Base-by-base conservation (phyloP, 176 grass and related monocot genomes). In the Carex pumila region DNA sequence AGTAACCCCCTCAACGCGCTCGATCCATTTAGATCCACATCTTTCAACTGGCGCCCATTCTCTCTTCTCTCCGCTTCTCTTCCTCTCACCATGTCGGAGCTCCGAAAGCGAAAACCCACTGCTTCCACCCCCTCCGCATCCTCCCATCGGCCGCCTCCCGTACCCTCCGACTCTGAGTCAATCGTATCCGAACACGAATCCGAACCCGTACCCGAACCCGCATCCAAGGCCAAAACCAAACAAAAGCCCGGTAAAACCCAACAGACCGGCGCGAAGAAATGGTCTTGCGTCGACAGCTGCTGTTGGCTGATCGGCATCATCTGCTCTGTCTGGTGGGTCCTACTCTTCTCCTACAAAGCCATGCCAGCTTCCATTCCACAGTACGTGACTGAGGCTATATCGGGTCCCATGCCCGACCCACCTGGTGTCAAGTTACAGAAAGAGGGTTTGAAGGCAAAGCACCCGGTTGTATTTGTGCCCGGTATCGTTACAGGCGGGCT, bases 311-410 rank as follows among this genome's bases (percentile, higher is more conserved):
- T 99, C 7, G 93, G 96, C 13, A 81, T 87, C 64, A 92, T 99
- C 57, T 93, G 92, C 88, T 94, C 84, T 3, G 83, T 81, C 12
- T 99, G 93, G 92, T 99, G 92, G 91, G 76, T 99, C 37, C 83
- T 99, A 25, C 88, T 99, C 57, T 95, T 99, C 69, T 92, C 88
- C 52, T 99, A 95, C 92, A 99, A 95, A 88, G 88, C 89, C 31
- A 95, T 99, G 96, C 96, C 96, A 29, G 89, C 96, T 3, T 99
- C 96, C 68, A 89, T 99, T 75, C 96, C 96, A 19, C 96, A 95
- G 86, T 99, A 95, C 77, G 96, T 99, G 52, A 92, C 91, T 36
- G 91, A 99, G 85, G 93, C 89, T 5, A 99, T 99, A 82, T 87
- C 93, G 9, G 93, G 96, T 1, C 96, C 96, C 45, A 87, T 94